Evolutionary conservation across 169 alveolate species (phyloP).

Genomic region (Eimeria acervulina): DNA sequence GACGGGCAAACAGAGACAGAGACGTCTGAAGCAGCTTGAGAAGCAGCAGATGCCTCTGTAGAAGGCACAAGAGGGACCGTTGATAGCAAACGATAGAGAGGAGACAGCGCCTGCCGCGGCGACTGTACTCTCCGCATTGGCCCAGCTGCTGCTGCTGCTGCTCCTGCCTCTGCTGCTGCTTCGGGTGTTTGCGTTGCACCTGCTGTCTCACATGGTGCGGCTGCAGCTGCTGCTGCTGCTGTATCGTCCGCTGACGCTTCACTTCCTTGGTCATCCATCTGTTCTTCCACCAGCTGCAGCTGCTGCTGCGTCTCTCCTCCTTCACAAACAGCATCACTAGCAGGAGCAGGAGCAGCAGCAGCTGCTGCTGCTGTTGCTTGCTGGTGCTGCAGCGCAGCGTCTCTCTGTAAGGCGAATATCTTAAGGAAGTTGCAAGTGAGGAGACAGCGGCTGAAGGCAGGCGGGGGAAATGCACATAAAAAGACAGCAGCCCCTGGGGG

Average conservation of each 20-base stretch:
- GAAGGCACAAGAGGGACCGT: not conserved
- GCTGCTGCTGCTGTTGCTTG: slow-evolving; percentile 3
- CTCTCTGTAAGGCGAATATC: slow-evolving; percentile 24
- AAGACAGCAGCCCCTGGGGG: slow-evolving; percentile 61
- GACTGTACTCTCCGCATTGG: not conserved
- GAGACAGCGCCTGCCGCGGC: slow-evolving; percentile 10
- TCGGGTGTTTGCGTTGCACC: not conserved
- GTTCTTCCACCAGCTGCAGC: not conserved
- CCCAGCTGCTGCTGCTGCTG: not conserved
- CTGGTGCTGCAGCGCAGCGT: slow-evolving; percentile 32
- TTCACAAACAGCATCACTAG: not conserved
- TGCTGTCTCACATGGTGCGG: not conserved
- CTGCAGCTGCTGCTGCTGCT: not conserved
- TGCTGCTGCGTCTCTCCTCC: not conserved
- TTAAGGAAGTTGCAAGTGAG: slow-evolving; percentile 15
- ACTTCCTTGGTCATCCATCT: not conserved
- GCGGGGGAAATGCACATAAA: slow-evolving; percentile 66
- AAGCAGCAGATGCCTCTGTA: not conserved
- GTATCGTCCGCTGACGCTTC: not conserved
- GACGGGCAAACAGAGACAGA: not conserved
- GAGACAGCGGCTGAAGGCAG: slow-evolving; percentile 48
- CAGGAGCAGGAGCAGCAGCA: not conserved
- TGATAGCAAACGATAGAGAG: slow-evolving; percentile 18
- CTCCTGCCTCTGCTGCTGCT: not conserved
- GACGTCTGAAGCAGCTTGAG: slow-evolving; percentile 12